phyloP scores from a whole-genome alignment of 345 rosid species.

The Hirschfeldia incana region DNA sequence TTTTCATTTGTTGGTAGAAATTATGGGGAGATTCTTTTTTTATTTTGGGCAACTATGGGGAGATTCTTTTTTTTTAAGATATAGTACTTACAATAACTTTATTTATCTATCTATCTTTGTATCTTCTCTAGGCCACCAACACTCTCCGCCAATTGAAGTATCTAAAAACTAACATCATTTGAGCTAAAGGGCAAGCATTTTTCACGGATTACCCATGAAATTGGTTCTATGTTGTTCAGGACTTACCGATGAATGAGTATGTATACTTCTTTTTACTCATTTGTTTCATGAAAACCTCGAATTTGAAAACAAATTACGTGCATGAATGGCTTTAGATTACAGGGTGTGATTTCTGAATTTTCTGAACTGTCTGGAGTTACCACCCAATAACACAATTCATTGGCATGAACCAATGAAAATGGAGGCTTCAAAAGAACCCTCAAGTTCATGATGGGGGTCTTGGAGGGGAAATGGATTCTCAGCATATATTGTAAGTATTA shows the following conservation, averaged over 20 bases:
- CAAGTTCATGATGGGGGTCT: constrained; percentile 72
- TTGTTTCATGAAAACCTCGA: background rate
- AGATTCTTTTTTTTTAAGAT: background rate
- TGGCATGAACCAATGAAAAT: constrained; percentile 68
- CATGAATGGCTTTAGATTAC: constrained; percentile 38
- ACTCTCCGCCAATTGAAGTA: constrained; percentile 36
- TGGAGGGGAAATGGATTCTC: constrained; percentile 93
- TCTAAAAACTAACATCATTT: constrained; percentile 9
- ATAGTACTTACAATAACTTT: constrained; percentile 2
- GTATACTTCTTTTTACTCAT: constrained; percentile 36
- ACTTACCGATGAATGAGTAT: constrained; percentile 61
- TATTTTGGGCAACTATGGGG: too few species aligned
- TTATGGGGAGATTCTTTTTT: background rate
- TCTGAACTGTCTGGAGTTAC: constrained; percentile 50
- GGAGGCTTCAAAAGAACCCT: constrained; percentile 88
- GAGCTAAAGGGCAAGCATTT: constrained; percentile 37
- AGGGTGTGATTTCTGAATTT: constrained; percentile 63
- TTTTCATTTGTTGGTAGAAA: background rate
- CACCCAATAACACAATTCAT: constrained; percentile 65
- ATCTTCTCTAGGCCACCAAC: constrained; percentile 44
- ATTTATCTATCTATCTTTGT: background rate
- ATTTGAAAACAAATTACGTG: background rate
- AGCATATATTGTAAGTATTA: constrained; percentile 66
- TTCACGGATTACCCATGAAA: constrained; percentile 41
- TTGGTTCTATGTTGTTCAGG: constrained; percentile 81